A percentile compares a stretch with the other conserved stretches of the same genome.
phyloP scores from a whole-genome alignment of 805 yeast species.

The Saccharomycopsis babjevae region DNA sequence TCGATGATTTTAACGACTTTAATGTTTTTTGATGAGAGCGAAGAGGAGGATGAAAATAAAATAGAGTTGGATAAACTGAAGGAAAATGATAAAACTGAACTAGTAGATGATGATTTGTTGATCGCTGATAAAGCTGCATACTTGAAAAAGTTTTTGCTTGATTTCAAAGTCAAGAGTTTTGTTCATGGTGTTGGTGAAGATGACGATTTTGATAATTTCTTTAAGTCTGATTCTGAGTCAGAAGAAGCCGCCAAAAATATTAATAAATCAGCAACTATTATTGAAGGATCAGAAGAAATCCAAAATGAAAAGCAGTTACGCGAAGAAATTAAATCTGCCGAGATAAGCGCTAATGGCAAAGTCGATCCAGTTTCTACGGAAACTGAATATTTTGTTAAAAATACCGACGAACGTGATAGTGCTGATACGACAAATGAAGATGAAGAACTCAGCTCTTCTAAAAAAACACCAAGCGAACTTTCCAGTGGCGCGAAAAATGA shows the following conservation, averaged over 20 bases:
- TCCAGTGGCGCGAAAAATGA: not conserved
- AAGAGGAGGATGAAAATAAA: conserved; percentile 1
- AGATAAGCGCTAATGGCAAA: too few species aligned
- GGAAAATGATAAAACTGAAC: not conserved
- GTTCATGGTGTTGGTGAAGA: conserved; percentile 7
- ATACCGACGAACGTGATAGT: too few species aligned
- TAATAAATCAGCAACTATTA: not conserved
- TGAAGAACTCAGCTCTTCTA: too few species aligned
- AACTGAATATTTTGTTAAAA: too few species aligned
- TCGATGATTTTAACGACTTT: conserved; percentile 52
- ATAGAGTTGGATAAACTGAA: not conserved
- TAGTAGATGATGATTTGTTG: conserved; percentile 2
- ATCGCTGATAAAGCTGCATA: not conserved
- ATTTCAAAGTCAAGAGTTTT: not conserved
- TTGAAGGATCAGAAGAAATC: not conserved
- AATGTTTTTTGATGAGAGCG: conserved; percentile 29
- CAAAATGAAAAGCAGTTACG: not conserved
- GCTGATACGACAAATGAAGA: too few species aligned
- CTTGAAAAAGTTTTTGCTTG: not conserved
- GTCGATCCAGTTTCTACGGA: too few species aligned
- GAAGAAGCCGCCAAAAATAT: not conserved
- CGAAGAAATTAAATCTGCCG: too few species aligned
- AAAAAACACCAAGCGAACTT: not conserved
- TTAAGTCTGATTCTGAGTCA: not conserved
- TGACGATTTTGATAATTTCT: conserved; percentile 1